Percentiles rank a stretch among this genome's conserved stretches.
Evolutionary conservation across 805 yeast species (phyloP).

Genomic region (Lachancea sp.): DNA sequence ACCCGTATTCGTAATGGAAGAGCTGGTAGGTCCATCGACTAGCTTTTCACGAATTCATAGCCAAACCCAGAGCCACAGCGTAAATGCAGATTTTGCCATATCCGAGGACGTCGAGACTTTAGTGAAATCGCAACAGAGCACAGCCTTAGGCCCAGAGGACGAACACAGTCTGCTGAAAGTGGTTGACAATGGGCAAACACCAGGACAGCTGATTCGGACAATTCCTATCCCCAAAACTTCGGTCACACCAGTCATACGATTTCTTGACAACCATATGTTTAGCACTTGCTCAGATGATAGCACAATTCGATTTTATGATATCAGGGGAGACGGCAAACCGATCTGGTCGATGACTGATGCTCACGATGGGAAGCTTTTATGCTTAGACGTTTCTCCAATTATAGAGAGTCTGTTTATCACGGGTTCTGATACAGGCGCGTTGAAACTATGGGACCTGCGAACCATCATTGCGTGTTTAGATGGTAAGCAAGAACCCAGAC

Average conservation of each 20-base stretch:
- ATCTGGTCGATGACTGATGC: slow-evolving; percentile 23
- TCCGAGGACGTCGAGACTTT: slow-evolving; percentile 24
- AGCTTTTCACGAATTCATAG: slow-evolving; percentile 29
- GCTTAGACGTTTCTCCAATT: slow-evolving; percentile 27
- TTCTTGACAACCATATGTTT: slow-evolving; percentile 28
- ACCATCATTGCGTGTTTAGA: slow-evolving; percentile 26
- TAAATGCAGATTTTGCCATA: slow-evolving; percentile 29
- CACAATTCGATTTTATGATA: slow-evolving; percentile 30
- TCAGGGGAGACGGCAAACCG: slow-evolving; percentile 26
- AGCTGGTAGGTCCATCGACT: slow-evolving; percentile 30
- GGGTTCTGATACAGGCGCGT: slow-evolving; percentile 30
- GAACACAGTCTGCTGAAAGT: slow-evolving; percentile 28
- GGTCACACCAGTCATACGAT: slow-evolving; percentile 28
- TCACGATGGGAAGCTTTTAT: slow-evolving; percentile 25
- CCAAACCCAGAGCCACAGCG: slow-evolving; percentile 14
- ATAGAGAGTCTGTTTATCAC: slow-evolving; percentile 28
- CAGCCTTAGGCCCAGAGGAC: slow-evolving; percentile 17
- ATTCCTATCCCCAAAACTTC: slow-evolving; percentile 29
- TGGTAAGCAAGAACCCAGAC: slow-evolving; percentile 19
- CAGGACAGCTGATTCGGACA: slow-evolving; percentile 27
- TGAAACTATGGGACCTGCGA: slow-evolving; percentile 33
- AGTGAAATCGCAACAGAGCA: slow-evolving; percentile 25
- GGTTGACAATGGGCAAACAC: slow-evolving; percentile 29
- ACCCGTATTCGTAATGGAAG: slow-evolving; percentile 30
- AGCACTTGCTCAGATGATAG: slow-evolving; percentile 32